Evolutionary conservation across 1,284 basidiomycete genomes (phyloP), one percentile per base, ranked within the genome.

Genomic region (Phellopilus nigrolimitatus): DNA sequence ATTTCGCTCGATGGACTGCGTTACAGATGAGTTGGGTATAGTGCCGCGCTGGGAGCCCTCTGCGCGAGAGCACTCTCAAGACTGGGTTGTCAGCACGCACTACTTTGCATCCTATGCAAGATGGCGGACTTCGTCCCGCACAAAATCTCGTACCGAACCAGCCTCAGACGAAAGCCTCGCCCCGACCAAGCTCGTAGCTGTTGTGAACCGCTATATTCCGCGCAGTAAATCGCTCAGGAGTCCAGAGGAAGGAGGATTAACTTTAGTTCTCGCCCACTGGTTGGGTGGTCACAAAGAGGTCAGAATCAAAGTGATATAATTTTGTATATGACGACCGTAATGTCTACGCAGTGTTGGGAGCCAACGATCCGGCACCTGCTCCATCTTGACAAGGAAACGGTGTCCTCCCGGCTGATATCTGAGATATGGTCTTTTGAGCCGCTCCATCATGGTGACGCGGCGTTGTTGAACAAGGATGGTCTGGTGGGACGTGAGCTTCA

Each of bases 391-490:
- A n/a, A 44, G 19, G 12, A 15, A n/a, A n/a, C 19, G 24, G 13
- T 12, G 7, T 13, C 3, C 6, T 12, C 22, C 24, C 13, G 36
- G 13, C 24, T 44, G 7, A 27, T 44, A 13, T 44, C 42, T 12
- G 42, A 44, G 17, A 44, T 44, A 19, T 44, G 42, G 42, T 25
- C 42, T 9, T 27, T 44, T n/a, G 42, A 44, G 13, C 42, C 42
- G 12, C 12, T 44, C 12, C 42, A 44, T 19, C 42, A 44, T n/a
- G 42, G 42, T 15, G 42, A 44, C 24, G 10, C 42, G 25, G 42
- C 42, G 12, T n/a, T 25, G 13, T 9, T 44, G 4, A 44, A 44
- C 19, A 30, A 15, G 24, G 27, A 44, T 30, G 24, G 24, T n/a
- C 12, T 25, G 24, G 10, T 27, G 24, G 42, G 30, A 44, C 22